Percentiles rank a stretch among this genome's conserved stretches.
phyloP scores from a whole-genome alignment of 371 early-diverging fungal species.

The Mucor circinelloides region DNA sequence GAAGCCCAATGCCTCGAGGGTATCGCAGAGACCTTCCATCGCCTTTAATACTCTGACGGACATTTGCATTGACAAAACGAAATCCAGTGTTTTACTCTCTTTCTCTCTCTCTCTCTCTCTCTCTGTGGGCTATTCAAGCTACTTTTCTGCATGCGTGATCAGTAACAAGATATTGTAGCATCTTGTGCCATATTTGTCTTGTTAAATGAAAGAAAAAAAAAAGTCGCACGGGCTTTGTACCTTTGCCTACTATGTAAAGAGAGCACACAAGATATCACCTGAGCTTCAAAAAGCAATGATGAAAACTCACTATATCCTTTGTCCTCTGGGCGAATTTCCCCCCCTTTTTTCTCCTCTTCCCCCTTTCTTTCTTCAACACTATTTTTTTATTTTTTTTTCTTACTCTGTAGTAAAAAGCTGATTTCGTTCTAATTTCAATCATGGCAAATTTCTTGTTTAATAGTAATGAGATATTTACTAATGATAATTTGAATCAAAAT shows the following conservation, averaged over 20 bases:
- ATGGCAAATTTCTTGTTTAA: constrained; percentile 1
- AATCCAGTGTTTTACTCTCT: no score
- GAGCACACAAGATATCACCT: neutral
- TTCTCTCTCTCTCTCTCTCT: no score
- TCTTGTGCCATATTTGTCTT: neutral
- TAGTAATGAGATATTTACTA: neutral
- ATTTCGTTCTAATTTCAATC: neutral
- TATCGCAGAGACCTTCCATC: no score
- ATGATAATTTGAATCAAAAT: neutral
- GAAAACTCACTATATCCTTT: neutral
- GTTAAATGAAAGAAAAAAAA: neutral
- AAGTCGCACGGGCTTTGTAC: constrained; percentile 3
- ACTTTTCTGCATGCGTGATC: neutral
- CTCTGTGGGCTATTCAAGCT: no score
- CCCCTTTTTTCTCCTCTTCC: neutral
- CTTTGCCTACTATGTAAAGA: neutral
- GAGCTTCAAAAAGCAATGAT: neutral
- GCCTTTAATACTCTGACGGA: no score
- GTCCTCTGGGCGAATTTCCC: neutral
- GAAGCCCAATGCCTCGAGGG: no score
- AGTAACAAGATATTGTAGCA: neutral
- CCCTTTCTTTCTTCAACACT: neutral
- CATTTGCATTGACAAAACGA: no score
- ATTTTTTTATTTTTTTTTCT: neutral
- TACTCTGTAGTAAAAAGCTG: neutral